Evolutionary conservation across 495 filamentous ascomycete species (phyloP).

Genomic region (Daldinia childiae): DNA sequence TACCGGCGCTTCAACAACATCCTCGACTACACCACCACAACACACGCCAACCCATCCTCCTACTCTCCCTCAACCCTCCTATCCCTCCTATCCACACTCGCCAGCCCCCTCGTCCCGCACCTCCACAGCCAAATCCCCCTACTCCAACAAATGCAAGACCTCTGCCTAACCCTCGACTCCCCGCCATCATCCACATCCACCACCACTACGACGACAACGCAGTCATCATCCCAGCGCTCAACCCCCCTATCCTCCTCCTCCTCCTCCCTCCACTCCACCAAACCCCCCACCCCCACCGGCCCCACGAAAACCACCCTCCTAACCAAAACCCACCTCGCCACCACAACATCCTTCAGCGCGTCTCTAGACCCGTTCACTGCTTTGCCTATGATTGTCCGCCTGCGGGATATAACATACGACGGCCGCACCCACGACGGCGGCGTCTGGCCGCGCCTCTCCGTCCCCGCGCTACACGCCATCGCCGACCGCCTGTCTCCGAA

Average conservation of each 20-base stretch:
- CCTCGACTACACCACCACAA: slow-evolving; percentile 15
- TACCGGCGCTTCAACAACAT: slow-evolving; percentile 11
- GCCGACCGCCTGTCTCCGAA: slow-evolving; percentile 39
- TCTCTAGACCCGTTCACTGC: slow-evolving; percentile 32
- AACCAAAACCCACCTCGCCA: slow-evolving; percentile 19
- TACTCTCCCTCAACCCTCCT: slow-evolving; percentile 26
- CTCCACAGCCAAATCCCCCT: slow-evolving; percentile 35
- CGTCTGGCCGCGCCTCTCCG: slow-evolving; percentile 51
- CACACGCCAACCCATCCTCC: slow-evolving; percentile 11
- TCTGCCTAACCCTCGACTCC: slow-evolving; percentile 17
- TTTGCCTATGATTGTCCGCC: slow-evolving; percentile 36
- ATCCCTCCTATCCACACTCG: slow-evolving; percentile 24
- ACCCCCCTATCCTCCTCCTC: too few species aligned
- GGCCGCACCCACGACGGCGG: slow-evolving; percentile 1
- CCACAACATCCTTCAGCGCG: slow-evolving; percentile 15
- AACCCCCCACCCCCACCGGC: background rate
- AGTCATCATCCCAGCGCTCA: too few species aligned
- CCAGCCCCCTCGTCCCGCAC: slow-evolving; percentile 37
- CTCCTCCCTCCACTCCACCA: background rate
- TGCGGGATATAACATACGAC: slow-evolving; percentile 32
- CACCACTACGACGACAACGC: too few species aligned
- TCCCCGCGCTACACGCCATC: slow-evolving; percentile 42
- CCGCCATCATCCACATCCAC: background rate
- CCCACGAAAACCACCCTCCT: slow-evolving; percentile 16
- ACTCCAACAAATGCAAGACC: slow-evolving; percentile 35